These are phyloP conservation scores for Chaetomiaceae sp. DNA, from an alignment of 2,329 filamentous ascomycete species.

Conservation along the genomic window DNA sequence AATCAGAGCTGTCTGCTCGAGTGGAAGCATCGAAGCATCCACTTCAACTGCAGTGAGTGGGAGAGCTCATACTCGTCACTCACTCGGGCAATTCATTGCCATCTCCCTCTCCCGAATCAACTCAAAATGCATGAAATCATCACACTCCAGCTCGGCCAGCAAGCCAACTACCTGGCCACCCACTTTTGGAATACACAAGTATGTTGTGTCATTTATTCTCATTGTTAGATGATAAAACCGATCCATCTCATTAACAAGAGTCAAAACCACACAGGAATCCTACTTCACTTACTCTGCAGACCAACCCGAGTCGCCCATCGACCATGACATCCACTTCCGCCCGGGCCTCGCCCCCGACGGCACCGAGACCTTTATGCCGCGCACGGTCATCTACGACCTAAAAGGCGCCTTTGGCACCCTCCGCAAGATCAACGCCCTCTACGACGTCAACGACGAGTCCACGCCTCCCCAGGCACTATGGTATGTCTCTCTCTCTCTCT, in stretches of 20 bases:
- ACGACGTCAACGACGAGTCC: conserved; percentile 50
- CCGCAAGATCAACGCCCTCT: conserved; percentile 81
- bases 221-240: background rate
- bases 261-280: conserved; percentile 63
- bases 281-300: conserved; percentile 84
- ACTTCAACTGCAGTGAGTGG: background rate
- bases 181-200: conserved; percentile 98
- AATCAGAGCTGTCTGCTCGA: background rate
- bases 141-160: conserved; percentile 87
- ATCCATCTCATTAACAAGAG: background rate
- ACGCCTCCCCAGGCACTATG: conserved; percentile 37
- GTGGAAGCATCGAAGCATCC: background rate
- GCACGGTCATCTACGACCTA: conserved; percentile 89
- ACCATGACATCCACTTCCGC: conserved; percentile 87
- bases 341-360: conserved; percentile 78
- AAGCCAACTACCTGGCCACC: conserved; percentile 87
- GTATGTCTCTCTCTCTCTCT: conserved; percentile 27
- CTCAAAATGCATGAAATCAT: conserved; percentile 83
- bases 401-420: conserved; percentile 91
- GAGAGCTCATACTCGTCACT: conserved; percentile 6
- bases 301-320: conserved; percentile 58
- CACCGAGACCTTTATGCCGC: conserved; percentile 84
- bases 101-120: background rate
- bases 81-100: background rate
- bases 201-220: conserved; percentile 13